These are phyloP conservation scores for Beauveria pseudobassiana DNA, from an alignment of 2,329 filamentous ascomycete species.

Conservation along the genomic window DNA sequence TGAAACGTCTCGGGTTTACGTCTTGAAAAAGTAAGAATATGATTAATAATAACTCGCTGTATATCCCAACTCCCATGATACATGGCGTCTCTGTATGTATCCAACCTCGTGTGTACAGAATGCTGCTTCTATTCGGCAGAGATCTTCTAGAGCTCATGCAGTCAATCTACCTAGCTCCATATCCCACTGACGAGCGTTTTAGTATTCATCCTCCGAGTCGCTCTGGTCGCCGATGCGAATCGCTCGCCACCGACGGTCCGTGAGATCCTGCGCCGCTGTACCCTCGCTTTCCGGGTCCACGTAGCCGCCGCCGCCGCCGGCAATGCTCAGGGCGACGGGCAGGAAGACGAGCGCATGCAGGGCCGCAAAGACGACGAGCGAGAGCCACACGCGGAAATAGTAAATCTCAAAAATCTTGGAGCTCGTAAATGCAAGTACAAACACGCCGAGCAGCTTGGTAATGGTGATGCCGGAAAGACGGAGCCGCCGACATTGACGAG, in stretches of 20 bases:
- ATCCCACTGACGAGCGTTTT: conserved; percentile 13
- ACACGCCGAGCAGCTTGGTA: conserved; percentile 88
- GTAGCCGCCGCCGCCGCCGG: conserved; percentile 80
- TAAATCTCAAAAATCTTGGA: conserved; percentile 99
- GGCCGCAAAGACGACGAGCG: conserved; percentile 82
- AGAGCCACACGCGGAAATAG: conserved; percentile 95
- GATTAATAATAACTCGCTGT: background rate
- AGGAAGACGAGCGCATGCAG: conserved; percentile 85
- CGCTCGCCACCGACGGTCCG: conserved; percentile 68
- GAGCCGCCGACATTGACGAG: conserved; percentile 91
- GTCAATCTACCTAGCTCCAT: background rate
- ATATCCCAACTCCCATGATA: conserved; percentile 1
- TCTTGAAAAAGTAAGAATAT: background rate
- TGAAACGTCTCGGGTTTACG: background rate
- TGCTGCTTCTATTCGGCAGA: too few relatives aligned
- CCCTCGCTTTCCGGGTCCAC: conserved; percentile 81
- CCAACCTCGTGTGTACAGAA: background rate
- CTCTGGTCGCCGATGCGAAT: conserved; percentile 67
- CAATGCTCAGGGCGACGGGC: conserved; percentile 78
- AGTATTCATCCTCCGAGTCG: conserved; percentile 63
- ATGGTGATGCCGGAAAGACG: conserved; percentile 96
- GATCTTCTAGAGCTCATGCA: background rate
- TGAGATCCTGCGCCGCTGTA: conserved; percentile 82
- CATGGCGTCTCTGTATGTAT: background rate
- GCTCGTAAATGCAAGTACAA: conserved; percentile 84